A percentile compares a stretch with the other conserved stretches of the same genome.
phyloP scores from a whole-genome alignment of 306 rosid species.

The Malus asiatica region DNA sequence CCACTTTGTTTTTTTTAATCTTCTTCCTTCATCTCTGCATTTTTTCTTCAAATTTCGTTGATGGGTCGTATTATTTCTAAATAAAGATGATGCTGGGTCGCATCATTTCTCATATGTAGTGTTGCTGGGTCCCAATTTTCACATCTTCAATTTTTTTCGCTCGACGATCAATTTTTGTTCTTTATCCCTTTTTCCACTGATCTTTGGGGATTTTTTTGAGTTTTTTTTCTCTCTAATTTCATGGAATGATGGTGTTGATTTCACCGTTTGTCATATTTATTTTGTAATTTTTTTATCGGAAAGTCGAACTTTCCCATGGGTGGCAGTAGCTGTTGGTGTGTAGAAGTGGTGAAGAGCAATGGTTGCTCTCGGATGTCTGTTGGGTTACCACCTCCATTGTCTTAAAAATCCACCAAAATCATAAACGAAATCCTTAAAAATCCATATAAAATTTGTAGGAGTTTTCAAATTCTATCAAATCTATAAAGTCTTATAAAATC shows the following conservation, averaged over 20 bases:
- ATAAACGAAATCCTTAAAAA: no score
- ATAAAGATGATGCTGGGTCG: no score
- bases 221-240: background rate
- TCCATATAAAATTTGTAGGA: no score
- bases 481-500: no score
- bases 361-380: slow-evolving; percentile 71
- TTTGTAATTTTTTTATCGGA: background rate
- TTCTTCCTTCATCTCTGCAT: background rate
- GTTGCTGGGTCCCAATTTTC: background rate
- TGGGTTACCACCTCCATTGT: slow-evolving; percentile 51
- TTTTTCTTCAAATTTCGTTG: background rate
- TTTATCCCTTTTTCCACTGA: background rate
- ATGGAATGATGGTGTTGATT: background rate
- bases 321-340: slow-evolving; percentile 46
- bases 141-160: slow-evolving; percentile 9
- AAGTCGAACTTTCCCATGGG: slow-evolving; percentile 29
- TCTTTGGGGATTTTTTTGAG: background rate
- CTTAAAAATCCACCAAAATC: slow-evolving; percentile 2
- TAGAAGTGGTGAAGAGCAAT: slow-evolving; percentile 61
- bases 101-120: no score
- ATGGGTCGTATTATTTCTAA: slow-evolving; percentile 3
- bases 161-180: slow-evolving; percentile 3
- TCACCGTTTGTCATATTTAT: background rate
- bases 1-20: background rate
- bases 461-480: no score